A percentile compares a stretch with the other conserved stretches of the same genome.
Evolutionary conservation across 768 basidiomycete genomes (phyloP).

Genomic region (Serendipita vermifera): DNA sequence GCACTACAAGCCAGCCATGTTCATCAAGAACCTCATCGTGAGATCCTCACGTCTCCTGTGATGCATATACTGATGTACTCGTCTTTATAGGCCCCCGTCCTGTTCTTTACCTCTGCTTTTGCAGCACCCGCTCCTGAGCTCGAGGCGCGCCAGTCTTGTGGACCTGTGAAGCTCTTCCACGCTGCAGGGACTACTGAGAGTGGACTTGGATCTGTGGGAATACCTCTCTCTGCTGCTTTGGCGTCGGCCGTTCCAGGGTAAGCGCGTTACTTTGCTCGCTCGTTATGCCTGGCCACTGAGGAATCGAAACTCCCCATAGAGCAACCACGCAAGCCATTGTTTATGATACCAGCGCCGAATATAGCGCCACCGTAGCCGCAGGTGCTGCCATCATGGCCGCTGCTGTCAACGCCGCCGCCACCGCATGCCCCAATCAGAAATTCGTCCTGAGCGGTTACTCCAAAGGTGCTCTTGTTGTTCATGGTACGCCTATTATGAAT

Average conservation of each 20-base stretch:
- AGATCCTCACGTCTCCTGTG: too few species aligned
- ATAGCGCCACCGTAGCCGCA: not conserved
- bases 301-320: not conserved
- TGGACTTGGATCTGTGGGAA: not conserved
- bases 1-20: too few species aligned
- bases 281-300: too few species aligned
- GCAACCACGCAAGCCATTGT: not conserved
- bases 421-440: not conserved
- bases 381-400: not conserved
- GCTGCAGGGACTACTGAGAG: not conserved
- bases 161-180: not conserved
- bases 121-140: not conserved
- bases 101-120: not conserved
- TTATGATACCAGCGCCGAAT: slow-evolving; percentile 2
- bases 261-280: not conserved
- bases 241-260: not conserved
- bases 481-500: not conserved
- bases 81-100: not conserved
- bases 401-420: too few species aligned
- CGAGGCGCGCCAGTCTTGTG: not conserved
- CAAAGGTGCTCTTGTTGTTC: not conserved
- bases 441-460: not conserved
- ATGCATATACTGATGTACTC: too few species aligned
- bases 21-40: too few species aligned
- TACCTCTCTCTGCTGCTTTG: not conserved